phyloP scores from a whole-genome alignment of 495 filamentous ascomycete species.

The Penicillium diatomitis region DNA sequence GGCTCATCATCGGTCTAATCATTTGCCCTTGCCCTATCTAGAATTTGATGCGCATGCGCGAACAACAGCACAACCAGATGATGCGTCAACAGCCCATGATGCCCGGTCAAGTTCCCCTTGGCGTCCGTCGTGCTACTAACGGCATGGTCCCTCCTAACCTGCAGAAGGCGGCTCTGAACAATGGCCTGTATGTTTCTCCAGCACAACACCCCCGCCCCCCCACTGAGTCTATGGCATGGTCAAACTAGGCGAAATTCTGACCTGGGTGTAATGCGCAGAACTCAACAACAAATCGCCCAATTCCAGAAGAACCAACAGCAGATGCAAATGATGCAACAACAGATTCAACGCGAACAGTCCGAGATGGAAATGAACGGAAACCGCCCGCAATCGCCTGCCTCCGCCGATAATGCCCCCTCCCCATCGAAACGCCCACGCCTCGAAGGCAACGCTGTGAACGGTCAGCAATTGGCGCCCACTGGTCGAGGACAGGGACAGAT shows the following conservation, averaged over 20 bases:
- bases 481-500: conserved; percentile 67
- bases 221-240: neutral
- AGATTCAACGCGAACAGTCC: conserved; percentile 79
- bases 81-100: conserved; percentile 64
- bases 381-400: conserved; percentile 71
- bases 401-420: conserved; percentile 80
- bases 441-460: conserved; percentile 63
- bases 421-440: conserved; percentile 88
- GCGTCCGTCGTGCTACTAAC: conserved; percentile 33
- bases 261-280: conserved; percentile 10
- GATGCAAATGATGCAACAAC: conserved; percentile 53
- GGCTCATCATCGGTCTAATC: conserved; percentile 8
- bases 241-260: conserved; percentile 6
- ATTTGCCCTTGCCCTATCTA: conserved; percentile 3
- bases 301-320: conserved; percentile 57
- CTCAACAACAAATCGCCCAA: conserved; percentile 41
- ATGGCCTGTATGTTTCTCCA: conserved; percentile 37
- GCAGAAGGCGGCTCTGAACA: conserved; percentile 67
- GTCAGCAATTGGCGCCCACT: conserved; percentile 70
- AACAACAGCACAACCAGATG: conserved; percentile 54
- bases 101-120: conserved; percentile 54
- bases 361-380: conserved; percentile 81
- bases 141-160: conserved; percentile 44
- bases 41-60: conserved; percentile 34
- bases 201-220: neutral